Conservation (phyloP, 352 stramenopile species). For the Elongisporangium senticosum region DNA sequence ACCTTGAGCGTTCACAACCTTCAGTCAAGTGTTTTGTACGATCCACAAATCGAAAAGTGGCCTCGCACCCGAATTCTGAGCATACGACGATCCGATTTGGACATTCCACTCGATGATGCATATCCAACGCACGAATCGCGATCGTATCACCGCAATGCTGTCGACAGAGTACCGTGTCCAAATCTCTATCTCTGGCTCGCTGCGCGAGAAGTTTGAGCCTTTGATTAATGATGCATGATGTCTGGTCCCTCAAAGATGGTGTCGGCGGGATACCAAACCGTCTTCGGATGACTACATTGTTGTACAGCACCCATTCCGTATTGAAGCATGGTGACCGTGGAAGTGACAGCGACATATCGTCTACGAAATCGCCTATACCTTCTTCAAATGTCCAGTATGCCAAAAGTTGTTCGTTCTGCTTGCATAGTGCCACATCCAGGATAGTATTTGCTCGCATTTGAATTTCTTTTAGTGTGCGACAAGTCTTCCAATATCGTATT, state of each 20-base stretch:
- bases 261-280: slow-evolving; percentile 51
- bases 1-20: slow-evolving; percentile 31
- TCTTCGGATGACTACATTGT: slow-evolving; percentile 34
- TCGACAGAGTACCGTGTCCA: slow-evolving; percentile 30
- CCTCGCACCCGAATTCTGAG: slow-evolving; percentile 34
- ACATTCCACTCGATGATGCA: slow-evolving; percentile 45
- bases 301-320: slow-evolving; percentile 44
- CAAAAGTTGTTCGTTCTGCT: slow-evolving; percentile 14
- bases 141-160: slow-evolving; percentile 38
- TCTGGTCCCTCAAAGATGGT: slow-evolving; percentile 55
- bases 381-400: slow-evolving; percentile 81
- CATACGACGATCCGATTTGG: slow-evolving; percentile 50
- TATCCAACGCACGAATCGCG: slow-evolving; percentile 32
- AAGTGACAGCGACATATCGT: slow-evolving; percentile 57
- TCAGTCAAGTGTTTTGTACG: slow-evolving; percentile 20
- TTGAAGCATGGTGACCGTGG: slow-evolving; percentile 42
- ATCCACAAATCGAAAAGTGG: slow-evolving; percentile 26
- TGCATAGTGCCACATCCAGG: slow-evolving; percentile 32
- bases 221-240: slow-evolving; percentile 65
- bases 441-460: slow-evolving; percentile 24
- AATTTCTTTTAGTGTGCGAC: slow-evolving; percentile 31
- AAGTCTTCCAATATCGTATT: slow-evolving; percentile 59
- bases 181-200: slow-evolving; percentile 38
- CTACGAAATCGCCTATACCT: slow-evolving; percentile 56
- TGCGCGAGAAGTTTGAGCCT: slow-evolving; percentile 58